Percentiles rank a stretch among this genome's conserved stretches.
Evolutionary conservation across 176 grass and related monocot species (phyloP).

Genomic region (Puccinellia tenuiflora): DNA sequence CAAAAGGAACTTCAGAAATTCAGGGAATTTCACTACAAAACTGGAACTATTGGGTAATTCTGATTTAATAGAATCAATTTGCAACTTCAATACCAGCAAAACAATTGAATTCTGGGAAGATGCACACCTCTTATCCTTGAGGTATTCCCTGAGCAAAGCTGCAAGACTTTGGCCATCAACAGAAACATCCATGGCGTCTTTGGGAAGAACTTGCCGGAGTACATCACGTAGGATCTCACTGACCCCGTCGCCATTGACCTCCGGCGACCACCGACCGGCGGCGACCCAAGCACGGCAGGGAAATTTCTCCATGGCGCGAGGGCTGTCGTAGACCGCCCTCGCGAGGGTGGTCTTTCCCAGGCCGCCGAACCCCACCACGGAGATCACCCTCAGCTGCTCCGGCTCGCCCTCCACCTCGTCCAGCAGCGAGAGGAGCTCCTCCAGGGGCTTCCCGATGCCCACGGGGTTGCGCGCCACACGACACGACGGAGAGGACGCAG

Average conservation of each 20-base stretch:
- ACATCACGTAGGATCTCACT: not conserved
- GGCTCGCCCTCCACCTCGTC: slow-evolving; percentile 22
- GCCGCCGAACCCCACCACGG: slow-evolving; percentile 36
- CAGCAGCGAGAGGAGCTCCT: not conserved
- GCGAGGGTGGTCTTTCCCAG: slow-evolving; percentile 34
- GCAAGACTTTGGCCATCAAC: not conserved
- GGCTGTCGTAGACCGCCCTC: not conserved
- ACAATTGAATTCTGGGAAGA: not conserved
- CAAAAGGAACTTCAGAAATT: not conserved
- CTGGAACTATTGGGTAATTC: not conserved
- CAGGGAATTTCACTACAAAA: not conserved
- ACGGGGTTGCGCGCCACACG: not conserved
- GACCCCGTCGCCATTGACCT: not conserved
- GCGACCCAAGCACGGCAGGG: not conserved
- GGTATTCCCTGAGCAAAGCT: slow-evolving; percentile 1
- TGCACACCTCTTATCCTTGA: slow-evolving; percentile 9
- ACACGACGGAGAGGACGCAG: not conserved
- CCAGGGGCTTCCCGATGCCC: not conserved
- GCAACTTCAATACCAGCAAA: not conserved
- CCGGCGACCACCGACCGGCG: not conserved
- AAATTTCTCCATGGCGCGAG: not conserved
- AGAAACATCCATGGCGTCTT: slow-evolving; percentile 4
- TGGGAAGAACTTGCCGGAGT: not conserved
- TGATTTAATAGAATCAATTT: not conserved
- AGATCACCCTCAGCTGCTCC: slow-evolving; percentile 25